These are phyloP conservation scores for Flaveria brownii DNA, from an alignment of 129 eudicot genomes.

Conservation along the genomic window DNA sequence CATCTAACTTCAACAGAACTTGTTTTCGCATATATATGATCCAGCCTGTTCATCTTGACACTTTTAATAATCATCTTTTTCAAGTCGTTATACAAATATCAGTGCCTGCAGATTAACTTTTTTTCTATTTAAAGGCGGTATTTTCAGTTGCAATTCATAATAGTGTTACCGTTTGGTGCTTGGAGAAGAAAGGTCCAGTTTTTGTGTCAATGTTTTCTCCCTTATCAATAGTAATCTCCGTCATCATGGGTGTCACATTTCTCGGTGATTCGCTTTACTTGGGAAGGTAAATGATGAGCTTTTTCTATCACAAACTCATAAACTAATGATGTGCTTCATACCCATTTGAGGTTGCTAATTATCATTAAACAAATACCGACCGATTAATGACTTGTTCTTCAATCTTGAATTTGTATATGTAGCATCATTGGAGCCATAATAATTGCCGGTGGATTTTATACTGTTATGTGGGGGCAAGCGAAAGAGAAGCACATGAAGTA, in stretches of 20 bases:
- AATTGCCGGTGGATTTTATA: constrained; percentile 24
- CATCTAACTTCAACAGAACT: too few relatives aligned
- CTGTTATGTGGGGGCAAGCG: constrained; percentile 29
- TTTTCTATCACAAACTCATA: neutral
- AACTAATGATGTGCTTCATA: too few relatives aligned
- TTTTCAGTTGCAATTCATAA: constrained; percentile 9
- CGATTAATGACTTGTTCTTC: neutral
- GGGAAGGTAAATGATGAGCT: constrained; percentile 28
- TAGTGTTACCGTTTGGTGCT: constrained; percentile 26
- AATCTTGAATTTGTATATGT: constrained; percentile 2
- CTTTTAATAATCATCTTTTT: too few relatives aligned
- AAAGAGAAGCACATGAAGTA: constrained; percentile 24
- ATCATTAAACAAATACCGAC: too few relatives aligned
- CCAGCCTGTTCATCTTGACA: too few relatives aligned
- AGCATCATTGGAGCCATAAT: constrained; percentile 32
- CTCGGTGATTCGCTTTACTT: constrained; percentile 35
- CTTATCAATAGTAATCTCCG: constrained; percentile 22
- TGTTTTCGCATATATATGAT: too few relatives aligned
- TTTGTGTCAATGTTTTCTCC: constrained; percentile 31
- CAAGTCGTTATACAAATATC: too few relatives aligned
- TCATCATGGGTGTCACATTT: constrained; percentile 34
- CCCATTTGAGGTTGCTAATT: too few relatives aligned
- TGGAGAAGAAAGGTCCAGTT: constrained; percentile 36
- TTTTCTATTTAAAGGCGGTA: constrained; percentile 23
- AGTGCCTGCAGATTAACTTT: neutral